Base-by-base conservation (phyloP, 2,329 filamentous ascomycete species). In the Alternaria sp. region DNA sequence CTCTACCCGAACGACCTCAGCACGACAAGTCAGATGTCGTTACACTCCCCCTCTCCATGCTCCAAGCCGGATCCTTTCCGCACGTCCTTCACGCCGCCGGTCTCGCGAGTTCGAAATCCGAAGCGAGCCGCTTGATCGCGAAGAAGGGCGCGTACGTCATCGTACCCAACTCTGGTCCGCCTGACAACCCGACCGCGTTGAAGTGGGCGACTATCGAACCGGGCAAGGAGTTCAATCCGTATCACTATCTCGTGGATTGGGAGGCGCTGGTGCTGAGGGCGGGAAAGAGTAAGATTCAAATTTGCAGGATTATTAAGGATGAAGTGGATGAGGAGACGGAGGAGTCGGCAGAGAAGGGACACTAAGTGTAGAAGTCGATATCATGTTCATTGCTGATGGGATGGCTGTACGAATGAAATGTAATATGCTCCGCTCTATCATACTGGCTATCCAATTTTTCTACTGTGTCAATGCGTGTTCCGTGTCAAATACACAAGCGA, bases 181-280 rank as follows among this genome's bases (percentile, higher is more conserved):
- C 55, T 5, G 75, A 74, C 9, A 67, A 69, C 2, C 73, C 74
- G 3, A 68, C 69, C 0, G 85, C 82, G 15, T 84, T 93, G 25
- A 82, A 84, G 25, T 93, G 89, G 82, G 86, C 85, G 9, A 85
- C 86, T 2, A 85, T 92, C n/a, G 87, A 88, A 73, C 79, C 85
- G 21, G 89, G 88, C 85, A 85, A 82, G 68, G 81, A 84, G 0
- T 79, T 83, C 23, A 86, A 90, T 57, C 89, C 88, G 1, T 73
- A 83, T 61, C 86, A 87, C 59, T 91, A 83, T 57, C 76, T 88
- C 36, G 85, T 92, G 17, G 86, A 89, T 64, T 86, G 79, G 26
- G 79, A 84, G 2, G 73, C 86, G 3, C 67, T 90, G n/a, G 82
- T 89, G 9, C 67, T 90, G 10, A 81, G 86, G 63, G 69, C 85